These are phyloP conservation scores for Neurospora discreta DNA, from an alignment of 495 filamentous ascomycete genomes.

Conservation along the genomic window DNA sequence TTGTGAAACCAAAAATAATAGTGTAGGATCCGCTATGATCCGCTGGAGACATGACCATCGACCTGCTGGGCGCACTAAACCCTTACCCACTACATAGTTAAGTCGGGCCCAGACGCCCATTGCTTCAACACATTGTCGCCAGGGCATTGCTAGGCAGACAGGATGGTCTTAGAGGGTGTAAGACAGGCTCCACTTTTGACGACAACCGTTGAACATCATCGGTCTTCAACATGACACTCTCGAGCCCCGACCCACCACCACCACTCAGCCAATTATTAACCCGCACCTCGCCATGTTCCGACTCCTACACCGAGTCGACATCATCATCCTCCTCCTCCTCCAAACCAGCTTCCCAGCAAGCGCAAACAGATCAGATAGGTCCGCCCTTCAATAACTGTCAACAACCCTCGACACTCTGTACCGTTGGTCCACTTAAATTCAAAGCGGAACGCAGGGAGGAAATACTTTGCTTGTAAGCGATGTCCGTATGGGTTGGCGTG, in stretches of 20 bases:
- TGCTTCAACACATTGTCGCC: not conserved
- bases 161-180: not conserved
- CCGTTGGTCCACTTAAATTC: not conserved
- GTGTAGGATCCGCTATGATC: not conserved
- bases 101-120: not conserved
- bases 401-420: not conserved
- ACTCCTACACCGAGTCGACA: not conserved
- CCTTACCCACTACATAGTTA: not conserved
- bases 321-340: not conserved
- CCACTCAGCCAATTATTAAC: not conserved
- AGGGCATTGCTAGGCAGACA: not conserved
- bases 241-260: not conserved
- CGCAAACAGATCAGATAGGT: not conserved
- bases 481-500: not conserved
- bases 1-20: not conserved
- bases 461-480: not conserved
- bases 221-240: not conserved
- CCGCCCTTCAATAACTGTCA: not conserved
- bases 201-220: not conserved
- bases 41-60: not conserved
- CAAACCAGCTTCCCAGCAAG: not conserved
- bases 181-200: not conserved
- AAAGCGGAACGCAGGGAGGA: not conserved
- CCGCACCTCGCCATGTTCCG: not conserved
- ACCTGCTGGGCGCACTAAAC: not conserved